These are phyloP conservation scores for Ottelia alismoides DNA, from an alignment of 106 monocot genomes.

Conservation along the genomic window DNA sequence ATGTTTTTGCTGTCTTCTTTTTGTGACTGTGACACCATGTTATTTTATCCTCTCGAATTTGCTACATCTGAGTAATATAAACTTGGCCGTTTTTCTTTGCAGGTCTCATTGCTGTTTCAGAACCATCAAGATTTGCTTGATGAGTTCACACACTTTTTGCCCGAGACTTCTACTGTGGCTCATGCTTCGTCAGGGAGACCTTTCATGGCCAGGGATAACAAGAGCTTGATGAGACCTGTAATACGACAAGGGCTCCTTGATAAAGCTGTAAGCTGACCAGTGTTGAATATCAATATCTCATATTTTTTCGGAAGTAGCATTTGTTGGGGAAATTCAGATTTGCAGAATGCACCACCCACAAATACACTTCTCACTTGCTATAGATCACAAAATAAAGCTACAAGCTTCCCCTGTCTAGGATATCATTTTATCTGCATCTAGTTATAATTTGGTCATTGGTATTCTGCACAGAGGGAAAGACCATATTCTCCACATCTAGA, in stretches of 20 bases:
- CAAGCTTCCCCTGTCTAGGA: neutral
- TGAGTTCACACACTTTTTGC: conserved; percentile 92
- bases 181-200: conserved; percentile 31
- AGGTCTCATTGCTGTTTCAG: conserved; percentile 76
- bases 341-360: neutral
- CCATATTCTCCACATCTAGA: conserved; percentile 31
- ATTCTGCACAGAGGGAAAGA: conserved; percentile 54
- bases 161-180: conserved; percentile 32
- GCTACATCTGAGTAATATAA: neutral
- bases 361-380: neutral
- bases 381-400: neutral
- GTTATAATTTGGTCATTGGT: neutral
- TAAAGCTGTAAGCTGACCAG: no score
- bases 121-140: conserved; percentile 80
- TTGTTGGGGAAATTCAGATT: neutral
- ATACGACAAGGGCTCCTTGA: conserved; percentile 26
- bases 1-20: neutral
- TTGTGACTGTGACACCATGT: neutral
- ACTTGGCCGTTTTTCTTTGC: conserved; percentile 4
- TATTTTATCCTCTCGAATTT: neutral
- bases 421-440: neutral
- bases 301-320: no score
- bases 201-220: conserved; percentile 49
- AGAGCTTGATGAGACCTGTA: conserved; percentile 25
- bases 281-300: no score